phyloP scores from a whole-genome alignment of 176 grass and related monocot genomes.

The Pontederia paniculata region DNA sequence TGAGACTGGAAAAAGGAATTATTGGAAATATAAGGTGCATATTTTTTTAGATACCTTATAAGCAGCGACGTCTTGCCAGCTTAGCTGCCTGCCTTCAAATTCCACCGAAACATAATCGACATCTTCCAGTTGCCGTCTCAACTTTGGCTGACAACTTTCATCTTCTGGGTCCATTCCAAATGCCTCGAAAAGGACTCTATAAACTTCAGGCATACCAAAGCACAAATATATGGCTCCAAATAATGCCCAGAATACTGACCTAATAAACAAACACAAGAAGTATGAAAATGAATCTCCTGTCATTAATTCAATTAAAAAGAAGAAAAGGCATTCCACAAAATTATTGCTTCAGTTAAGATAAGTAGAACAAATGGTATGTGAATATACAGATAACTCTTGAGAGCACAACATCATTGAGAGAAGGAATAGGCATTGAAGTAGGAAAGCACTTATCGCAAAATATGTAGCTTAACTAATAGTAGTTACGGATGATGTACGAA shows the following conservation, averaged over 20 bases:
- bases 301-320: not conserved
- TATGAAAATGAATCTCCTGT: not conserved
- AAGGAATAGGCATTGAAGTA: too few species aligned
- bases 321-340: not conserved
- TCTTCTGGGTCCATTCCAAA: slow-evolving; percentile 95
- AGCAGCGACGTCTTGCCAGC: slow-evolving; percentile 81
- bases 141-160: slow-evolving; percentile 79
- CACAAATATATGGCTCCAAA: slow-evolving; percentile 99
- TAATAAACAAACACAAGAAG: slow-evolving; percentile 8
- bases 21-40: not conserved
- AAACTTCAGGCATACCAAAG: slow-evolving; percentile 98
- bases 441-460: too few species aligned
- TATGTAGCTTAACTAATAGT: too few species aligned
- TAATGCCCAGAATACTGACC: slow-evolving; percentile 94
- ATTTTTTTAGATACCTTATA: slow-evolving; percentile 45
- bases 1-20: not conserved
- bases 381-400: too few species aligned
- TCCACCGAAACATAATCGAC: slow-evolving; percentile 97
- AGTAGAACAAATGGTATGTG: too few species aligned
- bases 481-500: too few species aligned
- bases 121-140: slow-evolving; percentile 87
- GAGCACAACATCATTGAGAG: too few species aligned
- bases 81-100: slow-evolving; percentile 73
- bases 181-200: slow-evolving; percentile 88
- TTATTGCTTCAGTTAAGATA: too few species aligned